Base-by-base conservation (phyloP, 2,329 filamentous ascomycete genomes). In the Fusarium sp. region DNA sequence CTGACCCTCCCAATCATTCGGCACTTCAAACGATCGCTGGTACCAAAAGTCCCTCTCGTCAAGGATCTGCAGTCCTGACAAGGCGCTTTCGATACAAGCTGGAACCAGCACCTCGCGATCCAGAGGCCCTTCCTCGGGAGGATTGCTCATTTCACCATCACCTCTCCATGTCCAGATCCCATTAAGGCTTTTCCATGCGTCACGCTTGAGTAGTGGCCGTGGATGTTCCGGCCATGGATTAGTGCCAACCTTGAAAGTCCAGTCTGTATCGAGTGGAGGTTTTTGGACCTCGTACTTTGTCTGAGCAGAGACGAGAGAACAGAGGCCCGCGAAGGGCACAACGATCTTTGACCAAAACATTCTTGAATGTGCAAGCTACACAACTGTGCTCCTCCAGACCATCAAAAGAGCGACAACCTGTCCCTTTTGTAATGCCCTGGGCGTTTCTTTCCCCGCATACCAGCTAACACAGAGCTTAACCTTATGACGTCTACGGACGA, bases 201-300 rank as follows among this genome's bases (percentile, higher is more conserved):
- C 78, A 6, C 86, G 83, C 36, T 82, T 81, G 10, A 89, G 82
- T 68, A 85, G 85, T 4, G 87, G 87, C 0, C 86, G 83, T 11
- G 87, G 87, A 66, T 89, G 82, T 49, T 89, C 84, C 3, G 84
- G 84, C 86, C 86, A 88, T 0, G 86, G 85, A 38, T 83, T 77
- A 1, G 79, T 85, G 34, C 85, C 85, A 20, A 86, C 83, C 7
- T 81, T 76, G 56, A 80, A 76, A 2, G 85, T 88, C 85, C 85
- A 88, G 10, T 82, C 79, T 4, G 84, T 86, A 64, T 83, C 82
- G 4, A 84, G 78, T 0, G 81, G 83, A 15, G 81, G 80, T 9
- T 72, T 78, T 57, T 81, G 74, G 0, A 80, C 75, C 26, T 76
- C 62, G 71, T 83, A 82, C 1, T 78, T 77, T 9, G 51, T 68